Evolutionary conservation across 345 rosid genomes (phyloP).

Genomic region (Hypericum androsaemum): DNA sequence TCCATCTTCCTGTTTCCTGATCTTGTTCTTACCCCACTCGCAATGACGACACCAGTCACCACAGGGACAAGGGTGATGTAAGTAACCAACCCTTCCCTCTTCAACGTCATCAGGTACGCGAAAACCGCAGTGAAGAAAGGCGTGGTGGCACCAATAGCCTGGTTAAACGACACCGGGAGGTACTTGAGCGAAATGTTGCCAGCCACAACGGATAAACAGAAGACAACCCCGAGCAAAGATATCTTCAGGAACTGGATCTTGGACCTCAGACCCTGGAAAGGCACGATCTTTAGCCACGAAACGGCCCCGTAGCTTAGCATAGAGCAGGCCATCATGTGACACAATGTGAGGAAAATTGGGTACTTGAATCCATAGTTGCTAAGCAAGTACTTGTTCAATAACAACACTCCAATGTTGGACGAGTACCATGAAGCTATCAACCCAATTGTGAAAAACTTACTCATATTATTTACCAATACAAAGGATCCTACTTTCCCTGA

Average conservation of each 20-base stretch:
- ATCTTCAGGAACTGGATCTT: constrained; percentile 28
- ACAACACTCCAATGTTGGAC: constrained; percentile 26
- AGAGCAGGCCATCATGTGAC: constrained; percentile 33
- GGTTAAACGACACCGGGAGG: constrained; percentile 44
- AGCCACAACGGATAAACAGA: constrained; percentile 36
- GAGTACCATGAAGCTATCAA: constrained; percentile 23
- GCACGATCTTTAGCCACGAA: constrained; percentile 25
- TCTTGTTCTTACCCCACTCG: constrained; percentile 30
- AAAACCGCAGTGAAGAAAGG: constrained; percentile 40
- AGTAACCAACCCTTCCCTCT: constrained; percentile 30
- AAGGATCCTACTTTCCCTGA: not conserved
- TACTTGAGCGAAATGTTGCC: constrained; percentile 36
- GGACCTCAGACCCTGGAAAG: constrained; percentile 24
- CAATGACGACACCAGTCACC: constrained; percentile 35
- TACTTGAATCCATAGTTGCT: constrained; percentile 31
- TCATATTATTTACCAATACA: not conserved
- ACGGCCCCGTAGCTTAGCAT: constrained; percentile 21
- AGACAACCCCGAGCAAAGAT: constrained; percentile 32
- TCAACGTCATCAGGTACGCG: constrained; percentile 27
- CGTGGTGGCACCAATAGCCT: constrained; percentile 44
- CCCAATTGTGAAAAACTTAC: constrained; percentile 11
- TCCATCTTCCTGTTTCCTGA: not conserved
- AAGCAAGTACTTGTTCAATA: constrained; percentile 29
- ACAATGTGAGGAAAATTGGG: constrained; percentile 30
- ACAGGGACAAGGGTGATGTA: constrained; percentile 35